phyloP scores from a whole-genome alignment of 805 yeast genomes.

The Nakazawaea laoshanensis region DNA sequence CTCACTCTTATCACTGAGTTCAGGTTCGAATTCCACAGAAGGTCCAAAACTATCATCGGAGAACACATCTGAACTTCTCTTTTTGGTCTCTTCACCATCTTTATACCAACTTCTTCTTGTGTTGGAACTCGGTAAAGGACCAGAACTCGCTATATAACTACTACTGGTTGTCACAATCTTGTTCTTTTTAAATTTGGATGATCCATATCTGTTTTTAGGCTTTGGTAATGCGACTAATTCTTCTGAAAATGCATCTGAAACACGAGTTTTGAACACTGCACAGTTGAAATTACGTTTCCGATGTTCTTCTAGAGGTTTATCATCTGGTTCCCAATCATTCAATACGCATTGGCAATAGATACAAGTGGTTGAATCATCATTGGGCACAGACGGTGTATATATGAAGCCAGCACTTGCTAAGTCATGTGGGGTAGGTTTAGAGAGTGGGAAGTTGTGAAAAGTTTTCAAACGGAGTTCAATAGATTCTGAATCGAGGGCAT shows the following conservation, averaged over 20 bases:
- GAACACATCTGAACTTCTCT: conserved; percentile 14
- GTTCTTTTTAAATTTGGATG: conserved; percentile 8
- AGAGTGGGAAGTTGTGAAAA: conserved; percentile 39
- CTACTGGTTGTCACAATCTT: conserved; percentile 6
- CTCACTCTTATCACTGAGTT: too few relatives aligned
- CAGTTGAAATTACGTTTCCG: conserved; percentile 31
- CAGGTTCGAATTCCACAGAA: background rate
- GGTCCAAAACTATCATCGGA: conserved; percentile 1
- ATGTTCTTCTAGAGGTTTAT: conserved; percentile 59
- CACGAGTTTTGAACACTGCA: conserved; percentile 23
- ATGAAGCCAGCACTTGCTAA: conserved; percentile 61
- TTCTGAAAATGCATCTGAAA: background rate
- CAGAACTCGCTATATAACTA: background rate
- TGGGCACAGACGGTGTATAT: conserved; percentile 37
- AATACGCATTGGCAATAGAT: conserved; percentile 53
- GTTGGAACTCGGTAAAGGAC: background rate
- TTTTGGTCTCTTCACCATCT: conserved; percentile 33
- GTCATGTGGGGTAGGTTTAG: conserved; percentile 28
- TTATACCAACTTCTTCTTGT: conserved; percentile 8
- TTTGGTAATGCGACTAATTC: background rate
- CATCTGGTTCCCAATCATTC: conserved; percentile 67
- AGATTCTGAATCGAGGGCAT: too few relatives aligned
- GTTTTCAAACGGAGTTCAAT: conserved; percentile 27
- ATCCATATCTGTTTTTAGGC: conserved; percentile 5
- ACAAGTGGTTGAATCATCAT: conserved; percentile 53